phyloP scores from a whole-genome alignment of 495 filamentous ascomycete genomes.

The Penicillium tannophilum region DNA sequence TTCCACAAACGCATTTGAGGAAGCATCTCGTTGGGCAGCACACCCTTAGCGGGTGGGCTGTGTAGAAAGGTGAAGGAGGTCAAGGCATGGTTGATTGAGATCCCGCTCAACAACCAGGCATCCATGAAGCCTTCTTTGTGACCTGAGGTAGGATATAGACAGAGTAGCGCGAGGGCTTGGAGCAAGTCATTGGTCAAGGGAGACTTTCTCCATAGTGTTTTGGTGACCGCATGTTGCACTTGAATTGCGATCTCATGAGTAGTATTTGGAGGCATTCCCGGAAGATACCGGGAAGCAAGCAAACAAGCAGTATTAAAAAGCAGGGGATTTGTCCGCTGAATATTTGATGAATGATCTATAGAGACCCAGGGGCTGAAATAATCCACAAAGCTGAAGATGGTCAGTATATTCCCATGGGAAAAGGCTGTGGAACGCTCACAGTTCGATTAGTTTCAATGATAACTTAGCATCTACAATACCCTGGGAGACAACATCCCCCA shows the following conservation, averaged over 20 bases:
- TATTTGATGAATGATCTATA: conserved; percentile 33
- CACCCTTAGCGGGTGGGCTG: conserved; percentile 23
- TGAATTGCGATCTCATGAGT: conserved; percentile 39
- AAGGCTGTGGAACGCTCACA: conserved; percentile 24
- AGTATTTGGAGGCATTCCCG: conserved; percentile 33
- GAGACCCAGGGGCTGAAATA: conserved; percentile 43
- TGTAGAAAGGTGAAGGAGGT: conserved; percentile 38
- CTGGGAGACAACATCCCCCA: conserved; percentile 35
- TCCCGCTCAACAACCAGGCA: conserved; percentile 47
- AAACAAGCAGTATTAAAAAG: conserved; percentile 44
- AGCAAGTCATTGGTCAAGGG: conserved; percentile 39
- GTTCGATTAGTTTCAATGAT: conserved; percentile 39
- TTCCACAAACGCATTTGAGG: conserved; percentile 44
- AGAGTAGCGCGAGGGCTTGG: conserved; percentile 41
- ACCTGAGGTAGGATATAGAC: conserved; percentile 39
- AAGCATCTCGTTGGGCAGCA: conserved; percentile 34
- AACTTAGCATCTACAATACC: conserved; percentile 40
- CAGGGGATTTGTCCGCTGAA: conserved; percentile 35
- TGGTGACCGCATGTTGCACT: conserved; percentile 38
- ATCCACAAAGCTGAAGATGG: conserved; percentile 34
- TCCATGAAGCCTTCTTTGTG: conserved; percentile 43
- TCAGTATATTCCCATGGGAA: conserved; percentile 12
- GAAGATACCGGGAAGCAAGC: conserved; percentile 43
- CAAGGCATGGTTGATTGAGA: conserved; percentile 44
- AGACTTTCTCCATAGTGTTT: conserved; percentile 36